A percentile compares a stretch with the other conserved stretches of the same genome.
These are phyloP conservation scores for Pseudogymnoascus sp. DNA, from an alignment of 2,329 filamentous ascomycete genomes.

Conservation along the genomic window DNA sequence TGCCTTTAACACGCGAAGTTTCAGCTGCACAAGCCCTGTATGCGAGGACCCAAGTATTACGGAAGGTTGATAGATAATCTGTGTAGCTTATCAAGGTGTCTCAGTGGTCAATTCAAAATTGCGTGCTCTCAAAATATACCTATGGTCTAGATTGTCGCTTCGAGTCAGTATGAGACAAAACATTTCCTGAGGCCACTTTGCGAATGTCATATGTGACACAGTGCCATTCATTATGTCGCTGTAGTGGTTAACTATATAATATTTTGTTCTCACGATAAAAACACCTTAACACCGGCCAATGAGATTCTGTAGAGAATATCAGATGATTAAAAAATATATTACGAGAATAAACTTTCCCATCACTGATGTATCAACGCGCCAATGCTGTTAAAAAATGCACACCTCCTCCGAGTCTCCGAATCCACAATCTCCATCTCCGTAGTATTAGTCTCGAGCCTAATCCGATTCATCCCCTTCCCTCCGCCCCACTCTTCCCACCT, in stretches of 20 bases:
- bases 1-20: background rate
- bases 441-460: conserved; percentile 35
- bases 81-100: background rate
- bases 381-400: conserved; percentile 42
- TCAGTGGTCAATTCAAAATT: background rate
- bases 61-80: background rate
- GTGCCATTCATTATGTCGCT: background rate
- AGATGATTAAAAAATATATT: background rate
- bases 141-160: background rate
- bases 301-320: background rate
- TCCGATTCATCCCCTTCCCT: conserved; percentile 18
- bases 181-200: background rate
- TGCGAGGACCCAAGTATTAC: background rate
- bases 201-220: background rate
- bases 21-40: background rate
- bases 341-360: background rate
- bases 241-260: background rate
- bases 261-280: background rate
- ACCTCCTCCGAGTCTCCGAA: conserved; percentile 33
- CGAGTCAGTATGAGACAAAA: background rate
- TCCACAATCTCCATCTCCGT: conserved; percentile 39
- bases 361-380: conserved; percentile 40
- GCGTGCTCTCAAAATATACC: background rate
- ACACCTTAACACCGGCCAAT: background rate
- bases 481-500: conserved; percentile 41